phyloP scores from a whole-genome alignment of 352 stramenopile species.

The Nothophytophthora sp. region DNA sequence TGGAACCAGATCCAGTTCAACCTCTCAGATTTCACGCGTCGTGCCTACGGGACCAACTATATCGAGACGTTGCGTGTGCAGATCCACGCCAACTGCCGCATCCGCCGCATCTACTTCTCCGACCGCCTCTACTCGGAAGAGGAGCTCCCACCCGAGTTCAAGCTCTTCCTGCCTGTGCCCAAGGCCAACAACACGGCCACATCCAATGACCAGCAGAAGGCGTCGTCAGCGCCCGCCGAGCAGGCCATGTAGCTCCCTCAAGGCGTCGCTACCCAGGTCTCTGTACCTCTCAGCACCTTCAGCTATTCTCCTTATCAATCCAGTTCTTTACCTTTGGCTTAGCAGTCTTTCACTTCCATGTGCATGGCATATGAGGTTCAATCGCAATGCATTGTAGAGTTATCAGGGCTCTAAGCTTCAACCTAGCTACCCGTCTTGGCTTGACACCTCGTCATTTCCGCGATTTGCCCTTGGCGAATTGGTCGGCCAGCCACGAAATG shows the following conservation, averaged over 20 bases:
- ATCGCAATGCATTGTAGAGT: constrained; percentile 6
- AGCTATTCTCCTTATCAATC: no score
- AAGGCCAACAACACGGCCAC: constrained; percentile 78
- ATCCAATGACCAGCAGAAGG: constrained; percentile 45
- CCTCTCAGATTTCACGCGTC: constrained; percentile 95
- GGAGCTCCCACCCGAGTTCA: constrained; percentile 97
- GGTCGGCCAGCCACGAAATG: constrained; percentile 79
- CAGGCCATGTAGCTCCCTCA: constrained; percentile 37
- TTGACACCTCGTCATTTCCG: constrained; percentile 37
- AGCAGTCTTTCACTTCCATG: neutral
- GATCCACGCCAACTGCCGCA: constrained; percentile 98
- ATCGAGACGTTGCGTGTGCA: constrained; percentile 97
- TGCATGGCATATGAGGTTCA: neutral
- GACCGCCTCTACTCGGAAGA: constrained; percentile 97
- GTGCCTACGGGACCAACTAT: constrained; percentile 98
- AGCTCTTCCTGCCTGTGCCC: constrained; percentile 95
- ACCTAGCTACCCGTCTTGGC: neutral
- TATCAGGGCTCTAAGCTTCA: no score
- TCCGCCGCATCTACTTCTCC: constrained; percentile 98
- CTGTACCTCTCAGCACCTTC: no score
- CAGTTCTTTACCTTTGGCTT: neutral
- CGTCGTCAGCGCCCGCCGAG: constrained; percentile 30
- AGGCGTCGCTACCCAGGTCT: neutral
- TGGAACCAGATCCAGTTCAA: constrained; percentile 99
- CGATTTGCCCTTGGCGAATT: constrained; percentile 65